Base-by-base conservation (phyloP, 495 filamentous ascomycete species). In the Lepidopterella palustris region DNA sequence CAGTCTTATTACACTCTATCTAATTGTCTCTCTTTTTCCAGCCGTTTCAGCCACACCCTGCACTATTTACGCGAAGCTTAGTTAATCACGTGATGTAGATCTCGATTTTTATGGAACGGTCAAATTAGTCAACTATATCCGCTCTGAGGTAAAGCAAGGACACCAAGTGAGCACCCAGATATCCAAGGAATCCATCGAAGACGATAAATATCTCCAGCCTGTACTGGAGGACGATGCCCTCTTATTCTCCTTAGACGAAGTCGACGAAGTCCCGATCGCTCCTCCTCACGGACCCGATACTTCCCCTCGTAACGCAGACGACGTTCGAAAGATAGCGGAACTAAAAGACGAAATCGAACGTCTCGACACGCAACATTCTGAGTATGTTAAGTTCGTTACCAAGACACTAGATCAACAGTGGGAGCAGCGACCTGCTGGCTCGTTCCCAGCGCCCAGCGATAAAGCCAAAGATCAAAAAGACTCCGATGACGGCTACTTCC, bases 221-320 rank as follows among this genome's bases (percentile, higher is more conserved):
- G 84, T 88, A 9, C 72, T 97, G n/a, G 88, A 95, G 64, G 90
- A 96, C 66, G 92, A 97, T 61, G 86, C 91, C 13, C 76, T 96
- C 39, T 77, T 97, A 29, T 87, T 92, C 60, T 86, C 81, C 50
- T n/a, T n/a, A n/a, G n/a, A n/a, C n/a, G n/a, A n/a, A 10, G 75
- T 97, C 52, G 91, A 93, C 60, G 92, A 96, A 40, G 72, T 93
- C 45, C 75, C 79, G 9, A 75, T 21, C 3, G 45, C 4, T 26
- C 1, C 18, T 21, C 10, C 13, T 76, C 35, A 63, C 74, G 31
- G 59, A 59, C 18, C 45, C 67, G 15, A 39, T 23, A 11, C 18
- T 21, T n/a, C 25, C 27, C 47, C 45, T 18, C 73, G 78, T 45
- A 73, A 73, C 3, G 62, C 72, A 42, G 65, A 21, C 2, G 45